These are phyloP conservation scores for Arthrinium phaeospermum DNA, from an alignment of 2,329 filamentous ascomycete species.

Conservation along the genomic window DNA sequence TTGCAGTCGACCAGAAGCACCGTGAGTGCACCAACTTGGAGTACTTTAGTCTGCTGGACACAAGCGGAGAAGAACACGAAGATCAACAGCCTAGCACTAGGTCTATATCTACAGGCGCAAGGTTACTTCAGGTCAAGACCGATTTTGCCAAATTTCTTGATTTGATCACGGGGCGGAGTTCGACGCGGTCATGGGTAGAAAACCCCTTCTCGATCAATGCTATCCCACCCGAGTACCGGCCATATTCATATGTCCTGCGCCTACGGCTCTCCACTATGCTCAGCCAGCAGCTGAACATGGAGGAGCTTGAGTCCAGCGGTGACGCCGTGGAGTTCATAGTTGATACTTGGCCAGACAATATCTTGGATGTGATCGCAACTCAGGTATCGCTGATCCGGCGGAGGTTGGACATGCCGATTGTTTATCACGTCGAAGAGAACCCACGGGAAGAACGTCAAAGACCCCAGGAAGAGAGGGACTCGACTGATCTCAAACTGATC, in stretches of 20 bases:
- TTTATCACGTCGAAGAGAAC: constrained; percentile 61
- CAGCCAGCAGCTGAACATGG: constrained; percentile 54
- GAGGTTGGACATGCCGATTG: constrained; percentile 60
- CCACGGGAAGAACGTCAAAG: constrained; percentile 49
- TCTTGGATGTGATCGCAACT: constrained; percentile 56
- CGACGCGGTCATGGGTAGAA: constrained; percentile 58
- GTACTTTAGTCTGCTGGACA: constrained; percentile 70
- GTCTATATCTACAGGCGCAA: constrained; percentile 57
- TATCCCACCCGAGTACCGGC: constrained; percentile 62
- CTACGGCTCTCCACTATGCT: constrained; percentile 66
- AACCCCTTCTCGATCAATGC: constrained; percentile 66
- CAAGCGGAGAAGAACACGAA: constrained; percentile 40
- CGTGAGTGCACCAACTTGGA: constrained; percentile 72
- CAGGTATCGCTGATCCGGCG: constrained; percentile 64
- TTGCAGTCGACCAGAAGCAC: constrained; percentile 61
- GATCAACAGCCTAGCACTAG: constrained; percentile 42
- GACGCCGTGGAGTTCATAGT: constrained; percentile 67
- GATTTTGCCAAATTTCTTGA: constrained; percentile 66
- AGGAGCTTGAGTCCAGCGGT: constrained; percentile 60
- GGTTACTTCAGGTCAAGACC: constrained; percentile 63
- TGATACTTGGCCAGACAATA: constrained; percentile 59
- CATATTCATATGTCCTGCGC: constrained; percentile 66
- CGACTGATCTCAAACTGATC: constrained; percentile 61
- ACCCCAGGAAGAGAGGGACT: constrained; percentile 43
- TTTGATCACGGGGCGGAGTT: constrained; percentile 58